Conservation (phyloP, 257 asterid genomes). For the Jasminum sambac region DNA sequence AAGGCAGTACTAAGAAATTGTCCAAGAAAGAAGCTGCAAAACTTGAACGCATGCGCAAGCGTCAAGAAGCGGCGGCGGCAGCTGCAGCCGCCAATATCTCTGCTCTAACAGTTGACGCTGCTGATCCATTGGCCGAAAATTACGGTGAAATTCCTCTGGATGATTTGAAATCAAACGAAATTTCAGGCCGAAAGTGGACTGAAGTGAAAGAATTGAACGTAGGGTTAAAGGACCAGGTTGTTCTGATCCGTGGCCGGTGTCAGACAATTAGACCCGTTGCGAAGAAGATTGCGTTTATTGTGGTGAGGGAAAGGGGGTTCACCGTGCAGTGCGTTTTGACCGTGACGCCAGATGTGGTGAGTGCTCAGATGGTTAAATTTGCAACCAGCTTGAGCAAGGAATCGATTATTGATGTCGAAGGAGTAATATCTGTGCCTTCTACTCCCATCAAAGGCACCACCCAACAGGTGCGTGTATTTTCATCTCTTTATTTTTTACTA, state of each 20-base stretch:
- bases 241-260: slow-evolving; percentile 67
- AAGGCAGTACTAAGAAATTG: slow-evolving; percentile 39
- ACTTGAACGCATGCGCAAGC: slow-evolving; percentile 62
- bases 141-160: slow-evolving; percentile 66
- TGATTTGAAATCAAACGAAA: slow-evolving; percentile 73
- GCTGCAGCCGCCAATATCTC: slow-evolving; percentile 41
- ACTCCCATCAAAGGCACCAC: slow-evolving; percentile 66
- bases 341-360: slow-evolving; percentile 60
- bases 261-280: slow-evolving; percentile 72
- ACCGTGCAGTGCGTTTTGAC: slow-evolving; percentile 81
- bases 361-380: slow-evolving; percentile 78
- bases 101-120: slow-evolving; percentile 32
- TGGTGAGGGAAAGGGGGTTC: slow-evolving; percentile 72
- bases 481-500: neutral
- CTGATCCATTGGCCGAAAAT: slow-evolving; percentile 58
- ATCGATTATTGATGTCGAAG: slow-evolving; percentile 71
- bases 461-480: slow-evolving; percentile 61
- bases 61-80: slow-evolving; percentile 60
- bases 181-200: slow-evolving; percentile 70
- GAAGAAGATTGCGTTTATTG: slow-evolving; percentile 75
- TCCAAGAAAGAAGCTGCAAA: slow-evolving; percentile 86
- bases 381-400: slow-evolving; percentile 67
- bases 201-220: slow-evolving; percentile 44
- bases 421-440: slow-evolving; percentile 65
- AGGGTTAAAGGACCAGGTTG: slow-evolving; percentile 49